These are phyloP conservation scores for Cryptococcus sp. DNA, from an alignment of 1,284 basidiomycete species.

Conservation along the genomic window DNA sequence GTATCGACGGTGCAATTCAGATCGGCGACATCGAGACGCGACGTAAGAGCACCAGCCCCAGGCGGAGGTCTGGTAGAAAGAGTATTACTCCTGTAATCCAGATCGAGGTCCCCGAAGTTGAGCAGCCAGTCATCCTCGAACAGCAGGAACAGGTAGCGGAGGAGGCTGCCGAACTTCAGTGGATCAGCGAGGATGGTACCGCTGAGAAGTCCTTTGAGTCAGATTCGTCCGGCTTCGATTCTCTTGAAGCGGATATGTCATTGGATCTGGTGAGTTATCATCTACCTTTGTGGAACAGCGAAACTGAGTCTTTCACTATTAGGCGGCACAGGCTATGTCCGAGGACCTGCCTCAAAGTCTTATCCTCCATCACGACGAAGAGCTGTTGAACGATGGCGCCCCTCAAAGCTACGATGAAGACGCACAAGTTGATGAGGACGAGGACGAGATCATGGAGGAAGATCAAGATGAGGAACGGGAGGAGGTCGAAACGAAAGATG, in stretches of 20 bases:
- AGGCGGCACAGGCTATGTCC: too few species aligned
- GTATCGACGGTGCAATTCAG: constrained; percentile 41
- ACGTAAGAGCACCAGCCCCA: constrained; percentile 36
- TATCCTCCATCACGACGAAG: not conserved
- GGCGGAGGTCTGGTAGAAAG: constrained; percentile 18
- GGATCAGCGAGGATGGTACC: constrained; percentile 37
- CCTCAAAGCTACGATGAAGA: constrained; percentile 11
- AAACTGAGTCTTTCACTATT: not conserved
- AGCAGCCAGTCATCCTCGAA: constrained; percentile 6
- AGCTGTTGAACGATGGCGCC: constrained; percentile 6
- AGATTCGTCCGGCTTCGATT: constrained; percentile 36
- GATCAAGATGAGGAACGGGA: constrained; percentile 3
- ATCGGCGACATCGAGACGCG: constrained; percentile 31
- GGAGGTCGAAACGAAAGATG: constrained; percentile 7
- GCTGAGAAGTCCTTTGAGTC: constrained; percentile 31
- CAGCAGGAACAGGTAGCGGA: constrained; percentile 14
- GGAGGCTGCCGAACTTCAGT: constrained; percentile 17
- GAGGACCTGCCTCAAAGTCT: not conserved
- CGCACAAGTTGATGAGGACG: constrained; percentile 10
- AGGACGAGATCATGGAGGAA: constrained; percentile 8
- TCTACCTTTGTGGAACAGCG: not conserved
- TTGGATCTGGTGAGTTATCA: constrained; percentile 35
- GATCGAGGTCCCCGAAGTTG: constrained; percentile 13
- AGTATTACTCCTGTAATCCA: constrained; percentile 18
- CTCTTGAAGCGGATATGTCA: constrained; percentile 37